Evolutionary conservation across 2,329 filamentous ascomycete genomes (phyloP).

Genomic region (Monilinia vaccinii-corymbosi): DNA sequence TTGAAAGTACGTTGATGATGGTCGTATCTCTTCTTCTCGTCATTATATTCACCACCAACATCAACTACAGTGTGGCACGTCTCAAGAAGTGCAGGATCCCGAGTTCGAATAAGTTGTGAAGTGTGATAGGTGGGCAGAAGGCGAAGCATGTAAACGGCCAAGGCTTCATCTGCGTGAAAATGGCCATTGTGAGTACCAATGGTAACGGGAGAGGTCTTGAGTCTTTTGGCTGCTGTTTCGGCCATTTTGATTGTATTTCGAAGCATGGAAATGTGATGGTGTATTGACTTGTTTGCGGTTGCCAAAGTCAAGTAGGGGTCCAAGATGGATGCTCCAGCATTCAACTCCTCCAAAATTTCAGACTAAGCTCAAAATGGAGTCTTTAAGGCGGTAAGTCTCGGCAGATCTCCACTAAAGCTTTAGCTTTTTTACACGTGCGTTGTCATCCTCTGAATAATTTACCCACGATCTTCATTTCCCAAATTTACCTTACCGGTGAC

Average conservation of each 20-base stretch:
- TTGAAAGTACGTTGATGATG: constrained; percentile 93
- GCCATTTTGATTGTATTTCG: constrained; percentile 49
- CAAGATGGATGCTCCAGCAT: constrained; percentile 8
- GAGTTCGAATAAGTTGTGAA: constrained; percentile 73
- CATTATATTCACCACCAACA: constrained; percentile 91
- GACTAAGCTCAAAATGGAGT: neutral
- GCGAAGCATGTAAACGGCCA: constrained; percentile 93
- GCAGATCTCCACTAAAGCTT: constrained; percentile 2
- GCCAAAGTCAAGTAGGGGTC: constrained; percentile 1
- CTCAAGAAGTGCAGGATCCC: constrained; percentile 68
- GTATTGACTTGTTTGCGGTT: neutral
- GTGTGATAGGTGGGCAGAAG: constrained; percentile 71
- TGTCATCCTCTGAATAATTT: constrained; percentile 1
- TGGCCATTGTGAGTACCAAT: constrained; percentile 93
- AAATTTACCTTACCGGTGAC: neutral
- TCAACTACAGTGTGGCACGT: constrained; percentile 93
- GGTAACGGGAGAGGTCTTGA: constrained; percentile 59
- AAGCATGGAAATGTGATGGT: constrained; percentile 32
- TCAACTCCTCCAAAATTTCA: neutral
- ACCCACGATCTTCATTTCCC: constrained; percentile 3
- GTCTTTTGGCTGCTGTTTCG: constrained; percentile 66
- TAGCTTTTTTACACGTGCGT: constrained; percentile 8
- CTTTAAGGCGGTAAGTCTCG: neutral
- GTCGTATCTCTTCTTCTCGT: constrained; percentile 71
- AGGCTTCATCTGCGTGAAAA: constrained; percentile 97